Percentiles rank a stretch among this genome's conserved stretches.
Conservation (phyloP, 176 grass and related monocot genomes). For the Lolium perenne region DNA sequence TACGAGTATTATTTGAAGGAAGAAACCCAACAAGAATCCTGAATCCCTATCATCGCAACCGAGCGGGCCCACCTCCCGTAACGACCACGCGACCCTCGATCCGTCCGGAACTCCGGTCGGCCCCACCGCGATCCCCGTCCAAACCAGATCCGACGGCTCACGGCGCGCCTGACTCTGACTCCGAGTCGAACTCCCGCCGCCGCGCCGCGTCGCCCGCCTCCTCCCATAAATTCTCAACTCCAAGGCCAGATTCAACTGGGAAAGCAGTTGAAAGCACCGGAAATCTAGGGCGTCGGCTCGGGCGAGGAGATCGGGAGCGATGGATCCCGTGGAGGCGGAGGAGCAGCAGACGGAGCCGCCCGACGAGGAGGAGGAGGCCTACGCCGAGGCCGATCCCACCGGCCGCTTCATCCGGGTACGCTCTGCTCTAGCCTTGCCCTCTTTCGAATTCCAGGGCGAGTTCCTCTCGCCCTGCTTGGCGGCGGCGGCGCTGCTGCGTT, state of each 20-base stretch:
- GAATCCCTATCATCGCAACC: too few relatives aligned
- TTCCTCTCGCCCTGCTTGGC: too few relatives aligned
- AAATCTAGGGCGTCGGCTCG: not conserved
- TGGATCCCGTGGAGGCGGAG: constrained; percentile 45
- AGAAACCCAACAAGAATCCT: too few relatives aligned
- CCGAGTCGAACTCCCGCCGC: not conserved
- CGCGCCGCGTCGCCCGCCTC: not conserved
- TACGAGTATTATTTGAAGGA: too few relatives aligned
- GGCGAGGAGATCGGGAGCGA: not conserved
- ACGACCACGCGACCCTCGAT: not conserved
- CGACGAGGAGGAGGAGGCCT: constrained; percentile 53
- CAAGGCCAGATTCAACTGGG: not conserved
- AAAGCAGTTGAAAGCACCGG: constrained; percentile 20
- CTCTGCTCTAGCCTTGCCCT: not conserved
- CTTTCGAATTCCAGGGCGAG: not conserved
- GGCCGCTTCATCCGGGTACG: constrained; percentile 60
- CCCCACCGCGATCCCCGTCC: not conserved
- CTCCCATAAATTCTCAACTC: not conserved
- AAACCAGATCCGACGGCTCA: not conserved
- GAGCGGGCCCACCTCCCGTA: too few relatives aligned
- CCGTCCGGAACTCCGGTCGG: not conserved
- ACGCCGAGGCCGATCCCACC: constrained; percentile 53
- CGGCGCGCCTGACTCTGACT: not conserved
- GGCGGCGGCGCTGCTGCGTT: not conserved
- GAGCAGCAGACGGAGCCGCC: constrained; percentile 46